Conservation (phyloP, 345 rosid species). For the Trapa incisa region DNA sequence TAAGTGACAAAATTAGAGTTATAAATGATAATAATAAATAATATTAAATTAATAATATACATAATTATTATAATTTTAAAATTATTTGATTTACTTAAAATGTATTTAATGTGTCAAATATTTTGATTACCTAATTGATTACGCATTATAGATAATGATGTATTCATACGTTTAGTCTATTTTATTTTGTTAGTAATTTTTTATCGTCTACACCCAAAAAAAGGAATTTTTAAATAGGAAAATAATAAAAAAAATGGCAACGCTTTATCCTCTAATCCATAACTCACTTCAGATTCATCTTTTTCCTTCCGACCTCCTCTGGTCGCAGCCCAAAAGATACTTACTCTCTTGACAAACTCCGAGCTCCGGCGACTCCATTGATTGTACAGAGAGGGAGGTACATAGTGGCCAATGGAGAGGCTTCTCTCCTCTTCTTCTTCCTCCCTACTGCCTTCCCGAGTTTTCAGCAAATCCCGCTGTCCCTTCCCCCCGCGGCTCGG, state of each 20-base stretch:
- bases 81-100: no score
- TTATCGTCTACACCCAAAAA: no score
- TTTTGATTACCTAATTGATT: no score
- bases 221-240: no score
- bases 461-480: constrained; percentile 18
- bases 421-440: constrained; percentile 46
- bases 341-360: not conserved
- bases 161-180: no score
- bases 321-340: not conserved
- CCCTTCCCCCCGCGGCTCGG: constrained; percentile 28
- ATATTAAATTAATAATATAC: no score
- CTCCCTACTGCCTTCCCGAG: constrained; percentile 26
- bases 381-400: constrained; percentile 1
- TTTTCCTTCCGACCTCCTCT: not conserved
- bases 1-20: no score
- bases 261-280: not conserved
- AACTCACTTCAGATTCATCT: not conserved
- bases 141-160: no score
- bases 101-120: no score
- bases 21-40: no score
- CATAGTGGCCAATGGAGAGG: constrained; percentile 2
- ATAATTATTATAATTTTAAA: no score
- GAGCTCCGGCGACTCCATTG: not conserved
- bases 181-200: no score
- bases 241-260: not conserved